phyloP scores from a whole-genome alignment of 352 stramenopile genomes.

The Phytophthora aleatoria region DNA sequence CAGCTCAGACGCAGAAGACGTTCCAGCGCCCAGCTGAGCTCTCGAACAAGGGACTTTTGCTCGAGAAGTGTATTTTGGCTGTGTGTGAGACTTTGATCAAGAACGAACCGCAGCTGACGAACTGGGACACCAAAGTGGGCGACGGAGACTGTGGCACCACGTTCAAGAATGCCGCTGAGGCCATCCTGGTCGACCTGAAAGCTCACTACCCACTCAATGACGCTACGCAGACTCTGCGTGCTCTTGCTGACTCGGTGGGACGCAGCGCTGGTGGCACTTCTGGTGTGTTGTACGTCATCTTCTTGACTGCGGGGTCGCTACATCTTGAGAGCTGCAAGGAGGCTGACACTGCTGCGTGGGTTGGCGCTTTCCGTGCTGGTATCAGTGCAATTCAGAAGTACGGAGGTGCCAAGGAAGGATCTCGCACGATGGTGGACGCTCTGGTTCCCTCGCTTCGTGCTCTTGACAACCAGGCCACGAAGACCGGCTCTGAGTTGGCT shows the following conservation, averaged over 20 bases:
- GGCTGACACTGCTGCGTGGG: slow-evolving; percentile 44
- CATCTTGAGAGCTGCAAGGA: slow-evolving; percentile 52
- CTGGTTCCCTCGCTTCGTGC: slow-evolving; percentile 87
- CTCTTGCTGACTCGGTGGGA: slow-evolving; percentile 65
- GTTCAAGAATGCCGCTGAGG: slow-evolving; percentile 92
- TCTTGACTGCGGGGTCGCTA: slow-evolving; percentile 77
- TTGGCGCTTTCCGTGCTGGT: slow-evolving; percentile 69
- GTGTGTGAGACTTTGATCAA: slow-evolving; percentile 85
- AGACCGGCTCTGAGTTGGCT: slow-evolving; percentile 37
- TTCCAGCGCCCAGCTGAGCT: slow-evolving; percentile 53
- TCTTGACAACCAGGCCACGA: slow-evolving; percentile 32
- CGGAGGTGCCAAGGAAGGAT: slow-evolving; percentile 93
- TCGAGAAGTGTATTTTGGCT: slow-evolving; percentile 67
- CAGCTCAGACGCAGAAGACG: slow-evolving; percentile 28
- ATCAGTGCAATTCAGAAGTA: slow-evolving; percentile 89
- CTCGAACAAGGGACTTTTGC: slow-evolving; percentile 37
- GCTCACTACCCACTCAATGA: slow-evolving; percentile 69
- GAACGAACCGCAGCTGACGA: slow-evolving; percentile 91
- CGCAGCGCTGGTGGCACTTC: slow-evolving; percentile 93
- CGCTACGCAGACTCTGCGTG: slow-evolving; percentile 54
- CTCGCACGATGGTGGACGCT: slow-evolving; percentile 97
- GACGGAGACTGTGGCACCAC: slow-evolving; percentile 98
- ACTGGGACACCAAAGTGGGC: slow-evolving; percentile 95
- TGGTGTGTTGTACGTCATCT: slow-evolving; percentile 95
- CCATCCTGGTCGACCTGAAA: slow-evolving; percentile 75